phyloP scores from a whole-genome alignment of 345 rosid genomes.

The Euphorbia lathyris region DNA sequence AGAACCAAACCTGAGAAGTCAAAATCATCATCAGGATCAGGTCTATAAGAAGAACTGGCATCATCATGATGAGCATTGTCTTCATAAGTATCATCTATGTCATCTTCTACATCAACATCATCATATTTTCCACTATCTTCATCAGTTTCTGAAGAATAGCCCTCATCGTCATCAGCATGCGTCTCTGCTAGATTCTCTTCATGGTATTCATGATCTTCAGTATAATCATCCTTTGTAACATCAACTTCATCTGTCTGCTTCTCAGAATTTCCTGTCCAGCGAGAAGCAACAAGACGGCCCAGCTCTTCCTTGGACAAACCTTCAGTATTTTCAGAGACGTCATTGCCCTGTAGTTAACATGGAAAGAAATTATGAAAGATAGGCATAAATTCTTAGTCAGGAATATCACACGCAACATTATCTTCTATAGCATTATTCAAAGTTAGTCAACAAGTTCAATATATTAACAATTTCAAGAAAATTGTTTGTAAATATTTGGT shows the following conservation, averaged over 20 bases:
- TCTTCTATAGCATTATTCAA: background rate
- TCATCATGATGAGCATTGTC: conserved; percentile 53
- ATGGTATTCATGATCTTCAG: conserved; percentile 43
- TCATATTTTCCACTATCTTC: conserved; percentile 45
- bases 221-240: conserved; percentile 29
- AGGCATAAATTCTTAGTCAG: conserved; percentile 6
- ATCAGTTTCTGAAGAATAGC: conserved; percentile 66
- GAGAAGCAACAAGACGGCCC: conserved; percentile 93
- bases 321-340: conserved; percentile 43
- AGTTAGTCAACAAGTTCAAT: background rate
- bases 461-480: background rate
- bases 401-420: conserved; percentile 1
- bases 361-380: conserved; percentile 14
- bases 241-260: conserved; percentile 37
- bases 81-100: conserved; percentile 44
- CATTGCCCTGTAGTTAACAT: conserved; percentile 40
- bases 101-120: conserved; percentile 45
- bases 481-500: background rate
- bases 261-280: conserved; percentile 84
- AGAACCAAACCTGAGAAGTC: conserved; percentile 54
- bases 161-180: conserved; percentile 53
- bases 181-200: conserved; percentile 43
- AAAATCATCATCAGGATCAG: conserved; percentile 41
- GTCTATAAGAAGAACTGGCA: conserved; percentile 46
- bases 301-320: conserved; percentile 87